phyloP scores from a whole-genome alignment of 352 stramenopile genomes.

The Albugo laibachii region DNA sequence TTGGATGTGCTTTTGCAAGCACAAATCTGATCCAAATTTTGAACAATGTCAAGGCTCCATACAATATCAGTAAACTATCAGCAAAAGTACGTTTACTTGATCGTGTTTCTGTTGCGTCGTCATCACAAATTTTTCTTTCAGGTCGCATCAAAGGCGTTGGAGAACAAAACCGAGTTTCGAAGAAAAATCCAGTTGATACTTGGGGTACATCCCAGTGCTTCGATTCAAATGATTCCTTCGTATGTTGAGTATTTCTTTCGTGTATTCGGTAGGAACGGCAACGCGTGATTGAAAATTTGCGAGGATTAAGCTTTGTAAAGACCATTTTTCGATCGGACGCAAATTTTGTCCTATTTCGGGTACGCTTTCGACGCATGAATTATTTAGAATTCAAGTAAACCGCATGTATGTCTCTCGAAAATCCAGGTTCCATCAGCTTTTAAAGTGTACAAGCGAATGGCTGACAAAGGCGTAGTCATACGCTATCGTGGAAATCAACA shows the following conservation, averaged over 20 bases:
- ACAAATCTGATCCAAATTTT: slow-evolving; percentile 91
- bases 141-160: slow-evolving; percentile 44
- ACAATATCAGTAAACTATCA: slow-evolving; percentile 97
- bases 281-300: slow-evolving; percentile 62
- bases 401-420: not conserved
- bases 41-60: slow-evolving; percentile 98
- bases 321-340: slow-evolving; percentile 89
- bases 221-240: not conserved
- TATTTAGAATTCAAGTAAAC: not conserved
- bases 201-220: slow-evolving; percentile 11
- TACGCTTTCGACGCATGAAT: slow-evolving; percentile 11
- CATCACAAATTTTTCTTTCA: slow-evolving; percentile 1
- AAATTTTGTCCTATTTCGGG: slow-evolving; percentile 96
- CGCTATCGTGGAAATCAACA: slow-evolving; percentile 93
- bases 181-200: slow-evolving; percentile 55
- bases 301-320: slow-evolving; percentile 82
- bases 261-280: slow-evolving; percentile 49
- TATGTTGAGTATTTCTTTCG: not conserved
- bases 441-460: slow-evolving; percentile 89
- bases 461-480: slow-evolving; percentile 86
- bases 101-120: not conserved
- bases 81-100: slow-evolving; percentile 22
- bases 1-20: slow-evolving; percentile 83
- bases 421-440: slow-evolving; percentile 68
- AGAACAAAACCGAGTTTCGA: slow-evolving; percentile 25